Evolutionary conservation across 192 early-diverging fungal genomes (phyloP), one percentile per base, ranked within the genome.

Genomic region (Dissophora ornata): DNA sequence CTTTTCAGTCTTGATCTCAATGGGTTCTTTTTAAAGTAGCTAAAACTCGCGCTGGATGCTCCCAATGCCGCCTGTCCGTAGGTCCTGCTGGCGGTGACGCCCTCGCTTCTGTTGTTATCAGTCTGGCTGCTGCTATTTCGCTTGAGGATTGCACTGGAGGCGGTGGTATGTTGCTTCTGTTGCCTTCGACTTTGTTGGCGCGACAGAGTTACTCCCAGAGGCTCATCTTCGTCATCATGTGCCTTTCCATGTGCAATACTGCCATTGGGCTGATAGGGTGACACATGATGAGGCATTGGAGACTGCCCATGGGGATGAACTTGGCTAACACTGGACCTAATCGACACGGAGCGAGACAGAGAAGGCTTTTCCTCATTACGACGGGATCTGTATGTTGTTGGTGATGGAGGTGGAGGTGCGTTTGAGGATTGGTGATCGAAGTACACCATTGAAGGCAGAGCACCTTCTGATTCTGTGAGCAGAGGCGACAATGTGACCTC

Each of bases 151-250:
- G 48, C n/a, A 42, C n/a, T n/a, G n/a, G n/a, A n/a, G n/a, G 57
- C 4, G 16, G 56, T 12, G 10, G 42, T 45, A 18, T 21, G 41
- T 16, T 41, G 2, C 16, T 40, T 45, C 24, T 48, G 59, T 18
- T 53, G 67, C 41, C 40, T 29, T 16, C 12, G 15, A 25, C 49
- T 62, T 36, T 67, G 71, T 33, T 67, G 71, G 1, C 71, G 56
- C 2, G 71, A 67, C 1, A 67, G 41, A 2, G 71, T 67, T 26
- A 66, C 13, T 19, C 25, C 51, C 44, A 75, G 53, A 12, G 71
- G 63, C 58, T 75, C 63, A 40, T 75, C 63, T 9, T 45, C 57
- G 8, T 75, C 55, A 7, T 44, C 62, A 26, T 54, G 40, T 4
- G 24, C 46, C 12, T 26, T 16, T 12, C 47, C 45, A 19, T 51